Evolutionary conservation across 2,329 filamentous ascomycete genomes (phyloP), one percentile per base, ranked within the genome.

Genomic region (Nannizzia gypsea): DNA sequence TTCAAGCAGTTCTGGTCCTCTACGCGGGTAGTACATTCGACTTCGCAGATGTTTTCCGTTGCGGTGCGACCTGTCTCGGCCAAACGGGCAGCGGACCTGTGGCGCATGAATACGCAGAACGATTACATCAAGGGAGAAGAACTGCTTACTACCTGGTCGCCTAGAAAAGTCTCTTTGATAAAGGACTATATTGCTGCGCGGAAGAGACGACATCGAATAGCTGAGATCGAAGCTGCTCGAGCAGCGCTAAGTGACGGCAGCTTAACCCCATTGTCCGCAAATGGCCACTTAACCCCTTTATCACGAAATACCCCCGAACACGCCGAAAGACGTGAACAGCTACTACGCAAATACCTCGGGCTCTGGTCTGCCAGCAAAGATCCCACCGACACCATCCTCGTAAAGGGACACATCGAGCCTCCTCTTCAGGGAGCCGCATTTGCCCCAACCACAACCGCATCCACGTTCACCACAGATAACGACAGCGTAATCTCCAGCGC

Each of bases 51-150:
- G 61, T 99, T 95, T 73, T 90, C 89, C 1, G 77, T 97, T 56
- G 85, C 85, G 4, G 86, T 97, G 72, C 86, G 90, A 31, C 93
- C 93, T 0, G 86, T 89, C 6, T 90, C 90, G 2, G 90, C 95
- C 57, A 96, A 96, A 74, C 83, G 89, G 54, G 89, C 90, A 0
- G 90, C 90, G 2, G 93, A 99, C 70, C 79, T 99, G 11, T 99
- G 93, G 93, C 84, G 93, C 59, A 90, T 97, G 84, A 95, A 90
- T 72, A 97, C 91, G 15, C 86, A 89, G 62, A 88, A 95, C 67
- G 90, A 95, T 71, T 97, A 96, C 69, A 89, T 99, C 67, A 96
- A 96, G 72, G 93, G 93, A 59, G 91, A 99, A 73, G 93, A 99
- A 72, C 81, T 86, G 56, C 78, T 99, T 42, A 84, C 80, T 1